Base-by-base conservation (phyloP, 768 basidiomycete genomes). In the Boletus fagicola region DNA sequence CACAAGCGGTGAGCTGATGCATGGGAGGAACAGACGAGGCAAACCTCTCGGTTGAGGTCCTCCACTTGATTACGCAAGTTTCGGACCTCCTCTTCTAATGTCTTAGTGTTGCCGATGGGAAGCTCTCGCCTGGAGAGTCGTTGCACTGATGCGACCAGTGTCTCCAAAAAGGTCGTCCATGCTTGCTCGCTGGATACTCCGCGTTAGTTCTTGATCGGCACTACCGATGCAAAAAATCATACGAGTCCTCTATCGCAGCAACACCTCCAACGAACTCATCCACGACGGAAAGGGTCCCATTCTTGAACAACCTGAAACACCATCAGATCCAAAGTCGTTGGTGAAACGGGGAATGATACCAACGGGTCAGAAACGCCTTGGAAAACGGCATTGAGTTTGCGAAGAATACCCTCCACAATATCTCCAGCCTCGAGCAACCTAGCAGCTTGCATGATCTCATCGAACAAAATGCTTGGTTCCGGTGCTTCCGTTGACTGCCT, bases 201-300 rank as follows among this genome's bases (percentile, higher is more conserved):
- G 33, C 63, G 54, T 65, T 39, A 71, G 60, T 39, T 55, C 59
- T 22, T 59, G 15, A 65, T 24, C 3, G 5, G 42, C 13, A 42
- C 16, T 12, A 53, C n/a, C 35, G 13, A 48, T 5, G n/a, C 36
- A 31, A 35, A 51, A 35, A 38, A 67, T 11, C 84, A 57, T 70
- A 89, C 88, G 90, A 84, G 60, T 84, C 81, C 56, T 86, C 82
- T 1, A 90, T 70, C 53, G 76, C 63, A 3, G 77, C 75, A 5
- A 83, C 78, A 49, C 87, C 82, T 53, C 85, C 83, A 13, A 88
- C 77, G 61, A 93, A 88, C 42, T 80, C 82, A 55, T 86, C 83
- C 33, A 88, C 61, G 30, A 90, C 75, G 8, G 78, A 77, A 53
- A 90, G 74, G 1, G 83, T 64, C 57, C 86, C 80, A 3, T 76